Percentiles rank a stretch among this genome's conserved stretches.
Conservation (phyloP, 1,139 yeast genomes). For the Sugiyamaella sp. region DNA sequence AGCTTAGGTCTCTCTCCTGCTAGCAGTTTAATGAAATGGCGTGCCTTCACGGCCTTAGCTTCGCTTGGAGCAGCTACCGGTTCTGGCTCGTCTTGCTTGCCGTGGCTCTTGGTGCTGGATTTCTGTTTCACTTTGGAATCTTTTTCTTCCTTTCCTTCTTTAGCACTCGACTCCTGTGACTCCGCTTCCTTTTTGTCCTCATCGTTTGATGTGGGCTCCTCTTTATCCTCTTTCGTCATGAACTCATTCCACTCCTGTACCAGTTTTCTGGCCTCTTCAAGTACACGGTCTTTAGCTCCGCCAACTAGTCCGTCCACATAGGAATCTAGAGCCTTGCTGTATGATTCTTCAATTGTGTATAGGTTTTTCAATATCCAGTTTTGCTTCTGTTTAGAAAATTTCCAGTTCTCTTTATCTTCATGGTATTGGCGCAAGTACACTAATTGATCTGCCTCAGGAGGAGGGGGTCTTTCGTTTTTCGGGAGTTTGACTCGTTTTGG, state of each 20-base stretch:
- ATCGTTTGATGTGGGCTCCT: slow-evolving; percentile 29
- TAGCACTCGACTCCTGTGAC: too few relatives aligned
- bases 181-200: slow-evolving; percentile 23
- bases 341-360: slow-evolving; percentile 56
- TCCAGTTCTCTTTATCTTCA: slow-evolving; percentile 70
- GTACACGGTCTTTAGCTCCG: slow-evolving; percentile 63
- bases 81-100: slow-evolving; percentile 19
- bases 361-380: slow-evolving; percentile 85
- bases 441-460: slow-evolving; percentile 82
- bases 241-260: slow-evolving; percentile 61
- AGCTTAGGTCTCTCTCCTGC: slow-evolving; percentile 35
- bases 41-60: slow-evolving; percentile 39
- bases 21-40: slow-evolving; percentile 32
- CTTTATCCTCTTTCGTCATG: slow-evolving; percentile 40
- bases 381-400: slow-evolving; percentile 91
- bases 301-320: slow-evolving; percentile 78
- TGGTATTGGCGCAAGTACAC: slow-evolving; percentile 69
- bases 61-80: slow-evolving; percentile 36
- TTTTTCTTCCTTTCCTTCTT: slow-evolving; percentile 25
- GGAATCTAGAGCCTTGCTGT: slow-evolving; percentile 54
- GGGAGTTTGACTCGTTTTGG: slow-evolving; percentile 79
- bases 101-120: slow-evolving; percentile 13
- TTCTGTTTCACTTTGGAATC: slow-evolving; percentile 15
- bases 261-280: slow-evolving; percentile 53
- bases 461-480: slow-evolving; percentile 68